phyloP scores from a whole-genome alignment of 768 basidiomycete species.

The Pleurotus platypus region DNA sequence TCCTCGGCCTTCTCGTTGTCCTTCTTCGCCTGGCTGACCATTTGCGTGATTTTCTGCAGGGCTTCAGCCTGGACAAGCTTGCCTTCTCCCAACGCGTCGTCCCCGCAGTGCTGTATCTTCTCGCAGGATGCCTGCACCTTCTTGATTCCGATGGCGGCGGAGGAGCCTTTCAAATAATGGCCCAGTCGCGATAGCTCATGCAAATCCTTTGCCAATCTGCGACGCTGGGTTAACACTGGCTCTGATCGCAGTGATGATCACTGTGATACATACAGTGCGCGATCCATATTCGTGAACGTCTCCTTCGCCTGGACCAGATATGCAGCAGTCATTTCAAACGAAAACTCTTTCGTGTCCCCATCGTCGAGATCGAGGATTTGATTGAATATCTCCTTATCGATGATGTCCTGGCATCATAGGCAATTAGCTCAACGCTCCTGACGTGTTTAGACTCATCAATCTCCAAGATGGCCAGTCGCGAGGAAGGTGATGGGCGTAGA shows the following conservation, averaged over 20 bases:
- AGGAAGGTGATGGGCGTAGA: background rate
- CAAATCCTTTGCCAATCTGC: conserved; percentile 59
- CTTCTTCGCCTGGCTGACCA: conserved; percentile 56
- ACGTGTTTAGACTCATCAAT: background rate
- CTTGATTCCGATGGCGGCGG: conserved; percentile 84
- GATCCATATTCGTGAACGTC: conserved; percentile 79
- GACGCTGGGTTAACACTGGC: conserved; percentile 1
- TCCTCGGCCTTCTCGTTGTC: conserved; percentile 69
- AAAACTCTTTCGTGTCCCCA: conserved; percentile 74
- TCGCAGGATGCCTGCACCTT: conserved; percentile 86
- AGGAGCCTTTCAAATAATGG: conserved; percentile 97
- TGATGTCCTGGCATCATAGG: conserved; percentile 15
- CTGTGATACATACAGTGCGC: conserved; percentile 60
- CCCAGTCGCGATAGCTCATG: conserved; percentile 67
- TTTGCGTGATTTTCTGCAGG: conserved; percentile 48
- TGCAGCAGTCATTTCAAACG: conserved; percentile 68
- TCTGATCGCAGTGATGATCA: background rate
- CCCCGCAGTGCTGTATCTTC: conserved; percentile 86
- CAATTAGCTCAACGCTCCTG: background rate
- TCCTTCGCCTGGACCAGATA: conserved; percentile 78
- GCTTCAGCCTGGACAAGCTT: conserved; percentile 48
- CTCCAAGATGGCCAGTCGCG: background rate
- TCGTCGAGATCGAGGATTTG: conserved; percentile 95
- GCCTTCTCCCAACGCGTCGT: conserved; percentile 50
- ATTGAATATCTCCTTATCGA: conserved; percentile 77